These are phyloP conservation scores for Suillus spraguei DNA, from an alignment of 768 basidiomycete species.

Conservation along the genomic window DNA sequence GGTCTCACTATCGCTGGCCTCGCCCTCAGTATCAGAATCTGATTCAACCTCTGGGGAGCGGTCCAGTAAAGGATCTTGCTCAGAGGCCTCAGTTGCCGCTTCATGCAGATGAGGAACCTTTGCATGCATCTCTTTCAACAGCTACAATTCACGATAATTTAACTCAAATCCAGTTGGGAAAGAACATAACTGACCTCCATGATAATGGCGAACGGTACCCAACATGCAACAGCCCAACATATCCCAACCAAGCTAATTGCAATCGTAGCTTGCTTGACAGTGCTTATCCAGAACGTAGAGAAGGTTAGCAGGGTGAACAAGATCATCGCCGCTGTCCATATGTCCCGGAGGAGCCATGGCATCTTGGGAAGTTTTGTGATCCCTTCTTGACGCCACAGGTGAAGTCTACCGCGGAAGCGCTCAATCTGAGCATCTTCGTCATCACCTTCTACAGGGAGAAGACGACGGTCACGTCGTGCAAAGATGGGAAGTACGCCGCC, in stretches of 20 bases:
- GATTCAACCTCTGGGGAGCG: constrained; percentile 52
- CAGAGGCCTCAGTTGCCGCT: constrained; percentile 35
- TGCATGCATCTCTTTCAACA: constrained; percentile 69
- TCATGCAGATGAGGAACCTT: constrained; percentile 28
- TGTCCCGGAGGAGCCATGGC: constrained; percentile 90
- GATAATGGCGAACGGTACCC: constrained; percentile 96
- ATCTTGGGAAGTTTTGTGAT: constrained; percentile 77
- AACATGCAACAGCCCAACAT: constrained; percentile 97
- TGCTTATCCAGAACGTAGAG: constrained; percentile 85
- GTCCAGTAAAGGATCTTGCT: constrained; percentile 58
- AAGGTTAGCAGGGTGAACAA: constrained; percentile 79
- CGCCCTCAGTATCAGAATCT: constrained; percentile 40
- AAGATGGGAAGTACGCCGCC: constrained; percentile 83
- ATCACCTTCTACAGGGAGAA: constrained; percentile 68
- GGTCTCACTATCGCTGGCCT: constrained; percentile 23
- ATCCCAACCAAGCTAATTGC: constrained; percentile 87
- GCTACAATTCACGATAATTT: constrained; percentile 39
- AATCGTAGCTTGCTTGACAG: constrained; percentile 77
- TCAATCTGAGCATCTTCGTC: constrained; percentile 76
- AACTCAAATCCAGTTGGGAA: neutral
- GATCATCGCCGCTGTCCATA: constrained; percentile 88
- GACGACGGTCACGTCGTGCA: constrained; percentile 76
- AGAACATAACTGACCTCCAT: constrained; percentile 83
- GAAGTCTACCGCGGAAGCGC: constrained; percentile 70
- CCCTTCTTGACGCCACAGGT: constrained; percentile 85